Evolutionary conservation across 257 asterid species (phyloP), one percentile per base, ranked within the genome.

Genomic region (Capsicum rhomboideum): DNA sequence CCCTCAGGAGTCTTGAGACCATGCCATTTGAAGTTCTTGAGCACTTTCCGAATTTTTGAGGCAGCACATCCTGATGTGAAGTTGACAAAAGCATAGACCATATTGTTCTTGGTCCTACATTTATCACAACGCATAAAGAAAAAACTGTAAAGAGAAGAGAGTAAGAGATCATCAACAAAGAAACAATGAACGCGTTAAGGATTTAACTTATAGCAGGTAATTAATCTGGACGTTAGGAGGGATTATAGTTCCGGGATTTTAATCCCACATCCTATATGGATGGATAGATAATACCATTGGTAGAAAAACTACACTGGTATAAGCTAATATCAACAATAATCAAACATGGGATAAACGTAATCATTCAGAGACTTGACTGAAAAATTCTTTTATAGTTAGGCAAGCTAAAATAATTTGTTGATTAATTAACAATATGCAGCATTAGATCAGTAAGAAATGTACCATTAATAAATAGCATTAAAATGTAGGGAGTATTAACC

Each of bases 41-140:
- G 86, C 0, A 55, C 0, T 7, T 61, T 8, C 82, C 66, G 72
- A 83, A 92, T 78, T 29, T 64, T 82, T 1, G 2, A 1, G 0
- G 97, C 97, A 4, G 88, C 89, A 2, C 2, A 68, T 0, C 42
- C 31, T 1, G 55, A 82, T 0, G 97, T 92, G 78, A 91, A 88
- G 75, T 92, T 93, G 2, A 91, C 95, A n/a, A 92, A 93, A 0
- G 93, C 95, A 79, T 92, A 93, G 0, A 97, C 97, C 1, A 90
- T 16, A 20, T 92, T 93, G 17, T 83, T 78, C 17, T 68, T 16
- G 8, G 23, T 83, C 78, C 91, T 88, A n/a, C 28, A 8, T 28
- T 53, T 66, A 49, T 87, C 82, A 44, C 20, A n/a, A 6, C 17
- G 54, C 18, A 8, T 17, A 8, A 17, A n/a, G n/a, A 31, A 3